Evolutionary conservation across 2,329 filamentous ascomycete species (phyloP).

Genomic region (Botrytis medusae): DNA sequence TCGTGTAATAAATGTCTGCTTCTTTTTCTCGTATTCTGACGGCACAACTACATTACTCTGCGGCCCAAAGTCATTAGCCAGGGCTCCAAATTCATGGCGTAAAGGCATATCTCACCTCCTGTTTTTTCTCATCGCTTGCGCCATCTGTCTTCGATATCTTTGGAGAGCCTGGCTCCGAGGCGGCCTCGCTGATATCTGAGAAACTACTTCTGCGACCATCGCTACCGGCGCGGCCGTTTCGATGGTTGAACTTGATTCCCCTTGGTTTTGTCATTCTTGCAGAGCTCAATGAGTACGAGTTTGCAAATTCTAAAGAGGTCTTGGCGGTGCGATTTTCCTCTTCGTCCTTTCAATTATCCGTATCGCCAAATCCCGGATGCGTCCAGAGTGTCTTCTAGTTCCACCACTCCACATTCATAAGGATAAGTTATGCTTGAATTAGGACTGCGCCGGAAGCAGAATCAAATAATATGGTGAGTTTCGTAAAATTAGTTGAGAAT

Average conservation of each 20-base stretch:
- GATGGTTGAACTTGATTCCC: slow-evolving; percentile 52
- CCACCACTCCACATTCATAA: background rate
- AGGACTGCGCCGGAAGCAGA: background rate
- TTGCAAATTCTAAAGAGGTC: slow-evolving; percentile 23
- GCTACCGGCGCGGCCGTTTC: slow-evolving; percentile 38
- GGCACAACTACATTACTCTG: slow-evolving; percentile 36
- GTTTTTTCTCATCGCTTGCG: slow-evolving; percentile 40
- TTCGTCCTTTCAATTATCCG: slow-evolving; percentile 13
- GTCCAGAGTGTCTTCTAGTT: background rate
- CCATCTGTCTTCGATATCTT: slow-evolving; percentile 32
- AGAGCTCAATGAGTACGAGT: slow-evolving; percentile 12
- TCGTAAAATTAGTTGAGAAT: background rate
- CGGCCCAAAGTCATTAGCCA: slow-evolving; percentile 29
- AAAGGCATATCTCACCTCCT: slow-evolving; percentile 2
- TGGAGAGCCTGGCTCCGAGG: slow-evolving; percentile 43
- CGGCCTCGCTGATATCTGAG: slow-evolving; percentile 66
- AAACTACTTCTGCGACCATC: slow-evolving; percentile 63
- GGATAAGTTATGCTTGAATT: background rate
- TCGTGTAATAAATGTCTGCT: slow-evolving; percentile 93
- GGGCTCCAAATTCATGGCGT: background rate
- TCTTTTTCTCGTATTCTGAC: slow-evolving; percentile 96
- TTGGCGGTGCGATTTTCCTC: slow-evolving; percentile 9
- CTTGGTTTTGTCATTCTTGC: slow-evolving; percentile 47
- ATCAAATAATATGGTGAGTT: background rate
- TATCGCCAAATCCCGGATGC: slow-evolving; percentile 16